These are phyloP conservation scores for Fusarium papillatum DNA, from an alignment of 2,329 filamentous ascomycete species.

Conservation along the genomic window DNA sequence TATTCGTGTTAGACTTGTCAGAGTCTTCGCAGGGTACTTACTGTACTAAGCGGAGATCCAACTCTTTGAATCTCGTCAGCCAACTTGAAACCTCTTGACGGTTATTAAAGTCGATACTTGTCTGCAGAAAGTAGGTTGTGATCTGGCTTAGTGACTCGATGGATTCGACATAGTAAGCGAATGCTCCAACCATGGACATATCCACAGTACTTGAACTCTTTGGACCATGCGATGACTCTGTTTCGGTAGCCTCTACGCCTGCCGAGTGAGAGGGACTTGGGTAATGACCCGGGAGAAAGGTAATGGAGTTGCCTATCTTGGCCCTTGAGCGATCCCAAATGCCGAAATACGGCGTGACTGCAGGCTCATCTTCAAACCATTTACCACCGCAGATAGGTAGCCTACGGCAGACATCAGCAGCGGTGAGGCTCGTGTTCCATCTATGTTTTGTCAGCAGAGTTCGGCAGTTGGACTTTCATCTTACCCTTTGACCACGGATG, in stretches of 20 bases:
- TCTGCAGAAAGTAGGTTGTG: slow-evolving; percentile 58
- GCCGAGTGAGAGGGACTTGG: background rate
- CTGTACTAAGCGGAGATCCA: slow-evolving; percentile 59
- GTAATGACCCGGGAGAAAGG: slow-evolving; percentile 49
- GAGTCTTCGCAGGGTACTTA: slow-evolving; percentile 9
- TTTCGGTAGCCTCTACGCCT: background rate
- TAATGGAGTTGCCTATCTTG: slow-evolving; percentile 52
- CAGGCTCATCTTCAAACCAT: slow-evolving; percentile 53
- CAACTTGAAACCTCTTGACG: slow-evolving; percentile 53
- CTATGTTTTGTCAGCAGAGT: background rate
- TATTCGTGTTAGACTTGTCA: background rate
- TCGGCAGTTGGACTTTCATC: too few species aligned
- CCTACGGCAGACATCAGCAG: slow-evolving; percentile 43
- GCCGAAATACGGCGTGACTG: slow-evolving; percentile 56
- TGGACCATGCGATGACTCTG: background rate
- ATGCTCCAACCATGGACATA: slow-evolving; percentile 56
- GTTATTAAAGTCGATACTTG: slow-evolving; percentile 53
- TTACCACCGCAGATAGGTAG: slow-evolving; percentile 52
- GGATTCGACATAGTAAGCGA: slow-evolving; percentile 60
- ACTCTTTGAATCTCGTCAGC: slow-evolving; percentile 60
- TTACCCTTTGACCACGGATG: background rate
- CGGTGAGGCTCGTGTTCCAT: slow-evolving; percentile 6
- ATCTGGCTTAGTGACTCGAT: slow-evolving; percentile 59
- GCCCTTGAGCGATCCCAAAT: slow-evolving; percentile 57
- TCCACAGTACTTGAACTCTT: slow-evolving; percentile 18